Base-by-base conservation (phyloP, 306 rosid genomes). In the Prunus davidiana region DNA sequence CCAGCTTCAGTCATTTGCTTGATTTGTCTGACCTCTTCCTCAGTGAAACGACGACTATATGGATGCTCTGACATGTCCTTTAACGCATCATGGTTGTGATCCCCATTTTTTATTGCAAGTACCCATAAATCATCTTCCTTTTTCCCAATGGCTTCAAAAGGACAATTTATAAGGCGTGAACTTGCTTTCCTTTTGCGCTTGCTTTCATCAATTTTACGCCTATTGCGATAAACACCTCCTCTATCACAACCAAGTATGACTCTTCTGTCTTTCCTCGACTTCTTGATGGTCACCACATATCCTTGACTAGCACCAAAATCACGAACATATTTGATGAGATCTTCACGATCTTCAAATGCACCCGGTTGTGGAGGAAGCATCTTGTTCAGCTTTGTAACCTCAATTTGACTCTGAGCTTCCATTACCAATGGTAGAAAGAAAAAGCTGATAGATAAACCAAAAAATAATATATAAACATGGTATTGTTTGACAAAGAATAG, bases 171-270 rank as follows among this genome's bases (percentile, higher is more conserved):
- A 73, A 90, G 89, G 81, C 91, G 93, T 15, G 93, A 90, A 76
- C 76, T 86, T 63, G 91, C 91, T 73, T 88, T 90, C 84, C 96
- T 85, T 82, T 85, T 86, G 76, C 91, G 93, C 72, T 87, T 85
- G 82, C 84, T 88, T 73, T 90, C 93, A 72, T 88, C 93, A 65
- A 87, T 88, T 87, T 90, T 90, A 70, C 91, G 91, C 79, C 96
- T 88, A 63, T 88, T 90, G 46, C 91, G 96, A 80, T 90, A 90
- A 43, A 90, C 86, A 52, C 96, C 96, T 50, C 96, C 93, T 73
- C 96, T 86, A 69, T 90, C 93, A 76, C 96, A 90, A 81, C 96
- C 96, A 74, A 90, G 93, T 76, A 90, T 90, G 82, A 90, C 93
- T 79, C 93, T 87, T 78, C 93, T 86, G 74, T 90, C 96, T 83